Evolutionary conservation across 2,329 filamentous ascomycete species (phyloP), one percentile per base, ranked within the genome.

Genomic region (Botrytis hyacinthi): DNA sequence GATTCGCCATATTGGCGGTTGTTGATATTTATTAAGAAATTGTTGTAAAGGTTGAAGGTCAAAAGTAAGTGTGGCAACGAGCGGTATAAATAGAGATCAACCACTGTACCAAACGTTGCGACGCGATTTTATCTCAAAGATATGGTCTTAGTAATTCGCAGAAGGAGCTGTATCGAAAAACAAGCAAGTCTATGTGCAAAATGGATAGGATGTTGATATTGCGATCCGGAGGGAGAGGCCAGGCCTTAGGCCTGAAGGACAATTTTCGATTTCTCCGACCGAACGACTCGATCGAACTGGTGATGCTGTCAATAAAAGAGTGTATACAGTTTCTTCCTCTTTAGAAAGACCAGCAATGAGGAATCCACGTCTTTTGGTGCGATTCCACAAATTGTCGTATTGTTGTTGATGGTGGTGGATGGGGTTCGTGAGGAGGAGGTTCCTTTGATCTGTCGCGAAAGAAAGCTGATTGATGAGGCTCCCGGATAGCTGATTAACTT

Each of bases 1-100:
- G 91, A 85, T 97, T 97, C 86, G 95, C 89, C 96, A 99, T 97
- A 81, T 81, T 93, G 84, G 75, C 66, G 73, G 73, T 71, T 75
- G 74, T 51, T 73, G 61, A 72, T 54, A 10, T 72, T 67, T 65
- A 72, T 66, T 44, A 72, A 72, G 40, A 72, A 65, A 46, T 44
- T 70, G 60, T 18, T 70, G 57, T n/a, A 40, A 62, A 70, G 54
- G 59, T 44, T n/a, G 44, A 60, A 68, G 54, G 59, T 61, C 48
- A 74, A 54, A 51, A 48, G 35, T 71, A 32, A 54, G 60, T 51
- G 73, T 74, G 75, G 74, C 71, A 67, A 76, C 61, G 42, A 63
- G 68, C 54, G 54, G 73, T 63, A 70, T 73, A 71, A 73, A 70
- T 68, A 70, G 68, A 73, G 72, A 75, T 68, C 73, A 37, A 57